Base-by-base conservation (phyloP, 306 rosid species). In the Vicia villosa region DNA sequence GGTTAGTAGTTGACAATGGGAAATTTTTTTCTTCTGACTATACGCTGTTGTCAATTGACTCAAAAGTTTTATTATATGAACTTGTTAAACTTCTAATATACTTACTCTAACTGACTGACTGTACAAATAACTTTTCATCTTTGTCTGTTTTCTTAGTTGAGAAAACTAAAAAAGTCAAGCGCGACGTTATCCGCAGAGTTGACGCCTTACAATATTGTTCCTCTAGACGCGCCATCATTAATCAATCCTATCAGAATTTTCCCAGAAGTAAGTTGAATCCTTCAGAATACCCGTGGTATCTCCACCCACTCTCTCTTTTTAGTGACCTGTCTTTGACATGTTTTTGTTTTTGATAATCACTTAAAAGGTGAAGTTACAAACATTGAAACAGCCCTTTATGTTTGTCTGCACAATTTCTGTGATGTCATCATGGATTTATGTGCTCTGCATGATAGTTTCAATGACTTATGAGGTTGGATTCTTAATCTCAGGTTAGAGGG, bases 221-320 rank as follows among this genome's bases (percentile, higher is more conserved):
- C 97, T 43, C 68, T 91, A 77, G 95, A 91, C 40, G 92, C 95
- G 7, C 88, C 85, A 0, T 84, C 92, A 51, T 62, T 94, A 52
- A 84, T 95, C 71, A 94, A 84, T 87, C 95, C 91, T 62, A 94
- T 94, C 83, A 88, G 96, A 81, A 54, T 81, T 69, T 94, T 94
- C 77, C 97, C 97, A 1, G 98, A 94, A 75, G 98, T 94, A 88
- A 84, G 92, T 83, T 51, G 82, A 66, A 58, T 28, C 57, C 66
- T 58, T 37, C 70, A 69, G 63, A 42, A 64, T 38, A 40, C 60
- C 60, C 63, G 45, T 68, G 40, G 51, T 24, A 30, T 58, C 17
- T 10, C 42, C 24, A 3, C 58, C 36, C 66, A 12, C 32, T 45
- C 17, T 22, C 19, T 37, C 10, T 61, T 19, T 19, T 37, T 52